A percentile compares a stretch with the other conserved stretches of the same genome.
These are phyloP conservation scores for Trifolium repens DNA, from an alignment of 306 rosid species.

Conservation along the genomic window DNA sequence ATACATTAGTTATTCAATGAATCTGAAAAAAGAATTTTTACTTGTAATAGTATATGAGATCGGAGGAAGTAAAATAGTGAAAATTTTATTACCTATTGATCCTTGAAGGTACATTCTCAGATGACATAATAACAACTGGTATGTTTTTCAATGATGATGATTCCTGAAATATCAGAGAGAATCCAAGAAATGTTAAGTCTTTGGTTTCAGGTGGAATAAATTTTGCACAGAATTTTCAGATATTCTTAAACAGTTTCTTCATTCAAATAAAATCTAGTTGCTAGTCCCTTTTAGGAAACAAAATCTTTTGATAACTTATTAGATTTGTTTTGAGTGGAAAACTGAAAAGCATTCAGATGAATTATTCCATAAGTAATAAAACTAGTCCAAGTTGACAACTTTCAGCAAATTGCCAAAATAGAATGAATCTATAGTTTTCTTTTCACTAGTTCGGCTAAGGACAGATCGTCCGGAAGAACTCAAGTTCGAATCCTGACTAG, in stretches of 20 bases:
- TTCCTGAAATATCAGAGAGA: slow-evolving; percentile 70
- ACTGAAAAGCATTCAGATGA: slow-evolving; percentile 39
- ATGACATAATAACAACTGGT: slow-evolving; percentile 97
- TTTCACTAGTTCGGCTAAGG: neutral
- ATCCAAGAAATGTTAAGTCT: slow-evolving; percentile 39
- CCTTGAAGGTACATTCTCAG: slow-evolving; percentile 95
- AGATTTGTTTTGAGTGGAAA: slow-evolving; percentile 46
- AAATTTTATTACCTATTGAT: slow-evolving; percentile 63
- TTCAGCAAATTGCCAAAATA: slow-evolving; percentile 17
- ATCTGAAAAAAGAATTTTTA: too few relatives aligned
- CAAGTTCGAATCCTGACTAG: neutral
- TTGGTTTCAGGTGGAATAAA: slow-evolving; percentile 41
- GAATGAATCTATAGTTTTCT: slow-evolving; percentile 38
- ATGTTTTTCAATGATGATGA: slow-evolving; percentile 83
- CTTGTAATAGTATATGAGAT: too few relatives aligned
- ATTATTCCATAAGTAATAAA: slow-evolving; percentile 45
- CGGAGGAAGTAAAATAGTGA: neutral
- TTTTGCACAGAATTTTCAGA: slow-evolving; percentile 34
- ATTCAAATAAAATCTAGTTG: slow-evolving; percentile 38
- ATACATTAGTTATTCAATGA: too few relatives aligned
- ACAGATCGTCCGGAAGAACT: neutral
- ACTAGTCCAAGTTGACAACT: slow-evolving; percentile 43
- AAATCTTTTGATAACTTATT: slow-evolving; percentile 38
- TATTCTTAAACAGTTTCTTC: slow-evolving; percentile 31
- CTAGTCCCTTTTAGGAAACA: slow-evolving; percentile 30